Base-by-base conservation (phyloP, 2,329 filamentous ascomycete genomes). In the Aspergillus transmontanensis region DNA sequence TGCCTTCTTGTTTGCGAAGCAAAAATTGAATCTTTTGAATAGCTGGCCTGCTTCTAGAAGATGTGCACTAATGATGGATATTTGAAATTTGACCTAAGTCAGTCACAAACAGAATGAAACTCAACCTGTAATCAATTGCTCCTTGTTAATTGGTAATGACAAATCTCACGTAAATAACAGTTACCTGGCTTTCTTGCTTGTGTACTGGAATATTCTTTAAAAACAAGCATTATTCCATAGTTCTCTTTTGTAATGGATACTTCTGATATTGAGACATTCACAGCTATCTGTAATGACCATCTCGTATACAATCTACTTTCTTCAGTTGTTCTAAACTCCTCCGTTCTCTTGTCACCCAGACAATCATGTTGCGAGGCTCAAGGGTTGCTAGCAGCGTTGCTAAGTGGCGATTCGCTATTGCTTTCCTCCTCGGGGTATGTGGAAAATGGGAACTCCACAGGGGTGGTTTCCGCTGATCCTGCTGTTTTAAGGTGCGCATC, bases 171-270 rank as follows among this genome's bases (percentile, higher is more conserved):
- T 46, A 26, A 23, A 46, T 23, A 23, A 14, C n/a, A 46, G 21
- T 46, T 46, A 46, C 10, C 21, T 23, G n/a, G 10, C n/a, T 46
- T 46, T 46, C 43, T 23, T 46, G 43, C 43, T 46, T 46, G 21
- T 46, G n/a, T 21, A 14, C 43, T 46, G 43, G 43, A 46, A 46
- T 23, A 23, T 23, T 46, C 16, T 46, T 46, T 7, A 46, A 46
- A n/a, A 46, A 46, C 21, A 46, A 46, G 43, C 32, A 56, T 39
- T 56, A 39, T 56, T 32, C 30, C 53, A 56, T 56, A 56, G 32
- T 41, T 39, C 50, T 36, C 32, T 36, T 56, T 14, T 56, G 30
- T 56, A 4, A n/a, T 7, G n/a, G 39, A 41, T 56, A 28, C 34
- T 56, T 39, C 53, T 56, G 32, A 41, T 28, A 32, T 56, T 39